phyloP scores from a whole-genome alignment of 2,329 filamentous ascomycete genomes.

The Fusarium secorum region DNA sequence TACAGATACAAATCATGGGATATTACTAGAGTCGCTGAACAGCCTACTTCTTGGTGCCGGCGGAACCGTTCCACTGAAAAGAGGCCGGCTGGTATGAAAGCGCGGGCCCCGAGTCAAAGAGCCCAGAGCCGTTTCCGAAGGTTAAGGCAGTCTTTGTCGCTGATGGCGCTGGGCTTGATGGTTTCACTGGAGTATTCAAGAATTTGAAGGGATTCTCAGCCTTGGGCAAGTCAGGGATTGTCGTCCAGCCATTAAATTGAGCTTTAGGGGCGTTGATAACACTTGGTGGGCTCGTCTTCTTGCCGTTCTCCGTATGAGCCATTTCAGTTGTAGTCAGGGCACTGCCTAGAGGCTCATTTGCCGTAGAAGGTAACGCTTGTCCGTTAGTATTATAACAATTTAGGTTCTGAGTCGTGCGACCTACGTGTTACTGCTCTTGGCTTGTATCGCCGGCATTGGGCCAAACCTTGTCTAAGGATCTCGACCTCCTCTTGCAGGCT shows the following conservation, averaged over 20 bases:
- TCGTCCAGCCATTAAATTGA: neutral
- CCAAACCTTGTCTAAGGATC: slow-evolving; percentile 12
- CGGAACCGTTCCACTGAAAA: neutral
- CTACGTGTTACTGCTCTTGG: slow-evolving; percentile 21
- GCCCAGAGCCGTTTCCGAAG: neutral
- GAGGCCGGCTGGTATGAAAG: neutral
- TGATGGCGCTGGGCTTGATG: neutral
- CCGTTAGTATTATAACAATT: neutral
- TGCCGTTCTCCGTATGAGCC: neutral
- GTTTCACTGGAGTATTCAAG: neutral
- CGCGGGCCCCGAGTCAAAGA: neutral
- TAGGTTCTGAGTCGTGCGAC: neutral
- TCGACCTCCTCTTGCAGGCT: slow-evolving; percentile 14
- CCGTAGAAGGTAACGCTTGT: slow-evolving; percentile 3
- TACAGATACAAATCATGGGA: neutral
- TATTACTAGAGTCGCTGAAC: too few relatives aligned
- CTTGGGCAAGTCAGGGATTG: neutral
- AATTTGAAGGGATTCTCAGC: neutral
- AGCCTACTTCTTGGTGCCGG: neutral
- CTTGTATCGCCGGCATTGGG: slow-evolving; percentile 5
- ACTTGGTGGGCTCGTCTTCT: neutral
- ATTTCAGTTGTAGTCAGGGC: neutral
- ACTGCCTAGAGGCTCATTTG: neutral
- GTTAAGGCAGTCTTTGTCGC: neutral
- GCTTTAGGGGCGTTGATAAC: neutral